Base-by-base conservation (phyloP, 2,329 filamentous ascomycete genomes). In the Colletotrichum melonis region DNA sequence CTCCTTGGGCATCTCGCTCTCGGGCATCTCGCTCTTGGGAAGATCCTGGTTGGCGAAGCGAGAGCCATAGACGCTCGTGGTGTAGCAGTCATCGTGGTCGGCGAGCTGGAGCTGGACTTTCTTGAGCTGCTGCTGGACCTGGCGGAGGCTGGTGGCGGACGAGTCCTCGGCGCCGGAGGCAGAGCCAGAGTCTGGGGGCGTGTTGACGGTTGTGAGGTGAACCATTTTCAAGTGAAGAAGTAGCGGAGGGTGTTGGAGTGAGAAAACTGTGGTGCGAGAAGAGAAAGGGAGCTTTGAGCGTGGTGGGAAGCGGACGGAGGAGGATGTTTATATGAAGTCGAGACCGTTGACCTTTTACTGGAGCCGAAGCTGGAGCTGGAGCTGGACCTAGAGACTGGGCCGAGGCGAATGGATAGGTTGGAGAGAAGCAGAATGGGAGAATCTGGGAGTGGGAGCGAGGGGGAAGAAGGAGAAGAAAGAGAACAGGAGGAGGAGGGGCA, bases 1-100 rank as follows among this genome's bases (percentile, higher is more conserved):
- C 77, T 97, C 94, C 77, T 90, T 92, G 57, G 96, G 96, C 95
- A 98, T 98, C 84, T 97, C 94, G 24, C 85, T 79, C 78, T 98
- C 95, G 1, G 96, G 95, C 91, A 98, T 98, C 85, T 95, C 93
- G 80, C 93, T 87, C 80, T 89, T 90, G 32, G 95, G 95, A 55
- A 98, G 87, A 79, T 97, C 94, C 80, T 93, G 86, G 38, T 90
- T 89, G 26, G 96, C 96, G 81, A 95, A 98, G 75, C 88, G 91
- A 75, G 93, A 95, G 80, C 95, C 96, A 81, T 98, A 98, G 78
- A 98, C 94, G 75, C 92, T 95, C 54, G 93, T 92, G 67, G 92
- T 93, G 85, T 92, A 92, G 80, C 87, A 85, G 80, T 91, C 89
- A 22, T 86, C 84, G 63, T 87, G 85, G 75, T 86, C 84, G 76